A percentile compares a stretch with the other conserved stretches of the same genome.
Conservation (phyloP, 2,329 filamentous ascomycete genomes). For the Fulvia fulva region DNA sequence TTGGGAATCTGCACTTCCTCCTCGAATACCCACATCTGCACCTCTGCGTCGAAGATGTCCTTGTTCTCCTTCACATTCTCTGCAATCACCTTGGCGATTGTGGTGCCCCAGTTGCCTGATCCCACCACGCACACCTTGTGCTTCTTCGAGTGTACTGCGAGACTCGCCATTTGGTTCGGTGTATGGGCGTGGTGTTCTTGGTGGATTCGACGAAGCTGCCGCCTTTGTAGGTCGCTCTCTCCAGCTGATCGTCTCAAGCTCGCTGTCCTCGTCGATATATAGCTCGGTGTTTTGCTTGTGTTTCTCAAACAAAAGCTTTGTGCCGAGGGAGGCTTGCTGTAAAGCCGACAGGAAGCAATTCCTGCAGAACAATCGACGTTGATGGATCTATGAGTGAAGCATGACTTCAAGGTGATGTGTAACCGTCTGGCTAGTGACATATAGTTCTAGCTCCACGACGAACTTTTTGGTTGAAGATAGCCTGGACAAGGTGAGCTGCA, state of each 20-base stretch:
- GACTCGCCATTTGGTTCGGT: constrained; percentile 41
- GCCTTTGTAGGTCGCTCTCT: not conserved
- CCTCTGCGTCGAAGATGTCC: constrained; percentile 77
- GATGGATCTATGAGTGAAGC: not conserved
- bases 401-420: not conserved
- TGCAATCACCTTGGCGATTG: constrained; percentile 93
- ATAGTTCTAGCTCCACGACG: not conserved
- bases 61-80: constrained; percentile 80
- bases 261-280: not conserved
- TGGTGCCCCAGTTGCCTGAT: constrained; percentile 97
- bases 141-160: constrained; percentile 59
- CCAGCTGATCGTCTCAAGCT: not conserved
- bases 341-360: no score
- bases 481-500: not conserved
- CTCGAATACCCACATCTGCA: constrained; percentile 99
- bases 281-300: not conserved
- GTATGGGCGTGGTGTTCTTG: not conserved
- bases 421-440: not conserved
- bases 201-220: not conserved
- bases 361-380: no score
- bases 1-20: constrained; percentile 75
- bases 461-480: not conserved
- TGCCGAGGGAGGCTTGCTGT: not conserved
- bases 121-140: constrained; percentile 93
- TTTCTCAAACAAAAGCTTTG: not conserved